A percentile compares a stretch with the other conserved stretches of the same genome.
These are phyloP conservation scores for Leishmania gerbilli DNA, from an alignment of 208 protist species.

Conservation along the genomic window DNA sequence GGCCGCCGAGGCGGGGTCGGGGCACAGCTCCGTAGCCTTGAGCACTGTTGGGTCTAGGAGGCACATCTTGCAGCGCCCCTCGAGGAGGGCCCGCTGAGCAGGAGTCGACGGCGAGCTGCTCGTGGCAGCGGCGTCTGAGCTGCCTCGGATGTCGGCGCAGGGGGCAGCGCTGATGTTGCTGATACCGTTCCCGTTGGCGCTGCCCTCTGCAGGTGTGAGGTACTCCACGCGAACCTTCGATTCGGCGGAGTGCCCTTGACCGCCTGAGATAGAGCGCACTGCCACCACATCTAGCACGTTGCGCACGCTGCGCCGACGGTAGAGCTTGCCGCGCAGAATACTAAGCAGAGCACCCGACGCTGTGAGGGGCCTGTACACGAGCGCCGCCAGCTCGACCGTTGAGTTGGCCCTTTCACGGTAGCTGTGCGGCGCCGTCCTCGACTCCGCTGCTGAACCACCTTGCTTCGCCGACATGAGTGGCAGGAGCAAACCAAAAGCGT, in stretches of 20 bases:
- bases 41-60: conserved; percentile 25
- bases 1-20: background rate
- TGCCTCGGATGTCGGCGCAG: background rate
- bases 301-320: conserved; percentile 59
- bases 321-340: conserved; percentile 56
- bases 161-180: background rate
- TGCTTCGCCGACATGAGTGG: background rate
- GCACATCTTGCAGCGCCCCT: conserved; percentile 26
- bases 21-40: background rate
- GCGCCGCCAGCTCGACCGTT: conserved; percentile 34
- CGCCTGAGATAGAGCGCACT: background rate
- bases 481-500: background rate
- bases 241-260: background rate
- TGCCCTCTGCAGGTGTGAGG: background rate
- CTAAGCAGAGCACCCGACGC: conserved; percentile 47
- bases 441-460: background rate
- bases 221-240: background rate
- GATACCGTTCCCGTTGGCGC: background rate
- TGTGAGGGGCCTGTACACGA: conserved; percentile 47
- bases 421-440: conserved; percentile 7
- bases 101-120: background rate
- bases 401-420: conserved; percentile 25
- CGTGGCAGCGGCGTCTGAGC: background rate
- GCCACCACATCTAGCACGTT: conserved; percentile 49
- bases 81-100: background rate